Conservation (phyloP, 1,284 basidiomycete species). For the Malassezia slooffiae region DNA sequence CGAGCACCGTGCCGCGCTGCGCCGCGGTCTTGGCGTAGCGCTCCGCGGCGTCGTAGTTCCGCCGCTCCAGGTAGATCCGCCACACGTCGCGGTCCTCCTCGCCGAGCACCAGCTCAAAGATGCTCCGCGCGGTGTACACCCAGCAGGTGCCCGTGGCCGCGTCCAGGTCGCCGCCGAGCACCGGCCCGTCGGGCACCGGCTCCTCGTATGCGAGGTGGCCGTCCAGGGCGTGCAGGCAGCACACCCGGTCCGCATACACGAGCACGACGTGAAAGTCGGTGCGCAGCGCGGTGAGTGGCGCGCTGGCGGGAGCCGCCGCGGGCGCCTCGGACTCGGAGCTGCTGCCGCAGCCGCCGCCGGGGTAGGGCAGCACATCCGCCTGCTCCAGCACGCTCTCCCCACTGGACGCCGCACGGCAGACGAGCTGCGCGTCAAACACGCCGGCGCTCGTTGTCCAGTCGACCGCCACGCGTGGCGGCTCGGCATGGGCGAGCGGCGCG, state of each 20-base stretch:
- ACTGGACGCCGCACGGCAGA: constrained; percentile 45
- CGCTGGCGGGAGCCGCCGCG: too few relatives aligned
- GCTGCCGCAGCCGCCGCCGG: constrained; percentile 18
- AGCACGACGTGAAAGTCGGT: constrained; percentile 89
- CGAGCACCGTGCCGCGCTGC: constrained; percentile 75
- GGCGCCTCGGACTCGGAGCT: background rate
- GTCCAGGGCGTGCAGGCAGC: constrained; percentile 68
- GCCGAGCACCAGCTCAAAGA: constrained; percentile 74
- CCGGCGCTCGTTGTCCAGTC: constrained; percentile 35
- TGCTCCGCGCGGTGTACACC: constrained; percentile 78
- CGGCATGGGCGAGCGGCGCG: background rate
- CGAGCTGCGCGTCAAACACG: constrained; percentile 32
- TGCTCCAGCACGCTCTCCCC: constrained; percentile 67
- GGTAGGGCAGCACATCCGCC: constrained; percentile 50
- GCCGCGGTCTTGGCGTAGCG: constrained; percentile 67
- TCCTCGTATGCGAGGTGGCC: constrained; percentile 78
- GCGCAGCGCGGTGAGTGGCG: constrained; percentile 2
- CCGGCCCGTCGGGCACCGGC: constrained; percentile 28
- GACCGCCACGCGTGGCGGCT: constrained; percentile 10
- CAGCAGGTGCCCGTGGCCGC: constrained; percentile 80
- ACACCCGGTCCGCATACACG: constrained; percentile 67
- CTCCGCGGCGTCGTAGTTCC: constrained; percentile 65
- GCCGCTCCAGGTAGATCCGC: constrained; percentile 74
- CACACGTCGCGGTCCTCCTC: constrained; percentile 92
- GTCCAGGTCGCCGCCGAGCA: constrained; percentile 52